Evolutionary conservation across 441 rosid species (phyloP), one percentile per base, ranked within the genome.

Genomic region (Populus hybrid): DNA sequence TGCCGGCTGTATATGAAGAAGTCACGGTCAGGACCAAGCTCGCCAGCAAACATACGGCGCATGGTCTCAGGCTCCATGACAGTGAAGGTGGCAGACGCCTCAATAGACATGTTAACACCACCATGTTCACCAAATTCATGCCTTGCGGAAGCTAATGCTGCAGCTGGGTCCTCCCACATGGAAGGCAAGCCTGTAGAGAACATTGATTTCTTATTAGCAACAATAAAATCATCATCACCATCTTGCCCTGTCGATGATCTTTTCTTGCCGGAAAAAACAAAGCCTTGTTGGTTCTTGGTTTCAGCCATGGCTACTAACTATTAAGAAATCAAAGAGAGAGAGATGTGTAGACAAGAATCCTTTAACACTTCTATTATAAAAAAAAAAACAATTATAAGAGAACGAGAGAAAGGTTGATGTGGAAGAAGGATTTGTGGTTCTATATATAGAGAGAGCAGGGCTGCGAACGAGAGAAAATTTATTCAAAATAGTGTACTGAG

Each of bases 11-110:
- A 79, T 32, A 94, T 88, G 84, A 89, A 95, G 87, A 94, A 95
- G 80, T 92, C 97, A 24, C 97, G 91, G 70, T 94, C 97, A 12
- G 99, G 93, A 20, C 98, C 97, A 14, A 95, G 91, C 76, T 95
- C 99, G 34, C 99, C 97, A 75, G 97, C 0, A 82, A 95, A 94
- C 93, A 95, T 89, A 32, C 93, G 91, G 67, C 92, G 84, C 98
- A 95, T 91, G 69, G 97, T 95, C 30, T 94, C 99, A 1, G 99
- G 97, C 80, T 95, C 97, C 99, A 95, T 95, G 78, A 93, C 98
- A 63, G 99, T 95, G 91, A 95, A 95, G 71, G 98, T 91, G 71
- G 95, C 98, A n/a, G 99, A 95, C 67, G 99, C 99, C 81, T 95
- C 99, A 74, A 95, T 95, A 4, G 99, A 94, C 97, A 94, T 95